A percentile compares a stretch with the other conserved stretches of the same genome.
Conservation (phyloP, 306 rosid genomes). For the Carpinus fangiana region DNA sequence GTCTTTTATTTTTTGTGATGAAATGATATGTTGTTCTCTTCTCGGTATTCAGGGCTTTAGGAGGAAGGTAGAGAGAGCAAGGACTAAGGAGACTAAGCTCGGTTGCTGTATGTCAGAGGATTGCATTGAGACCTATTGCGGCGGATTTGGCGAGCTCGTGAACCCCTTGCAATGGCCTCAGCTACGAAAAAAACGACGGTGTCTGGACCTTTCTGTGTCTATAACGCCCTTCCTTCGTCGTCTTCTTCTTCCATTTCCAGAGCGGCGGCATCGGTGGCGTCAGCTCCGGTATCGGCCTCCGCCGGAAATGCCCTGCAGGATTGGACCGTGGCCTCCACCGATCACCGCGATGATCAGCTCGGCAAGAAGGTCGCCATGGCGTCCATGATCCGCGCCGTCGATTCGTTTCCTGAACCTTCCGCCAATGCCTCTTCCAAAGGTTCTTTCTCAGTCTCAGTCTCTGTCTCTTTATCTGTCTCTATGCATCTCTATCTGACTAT, state of each 20-base stretch:
- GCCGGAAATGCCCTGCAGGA: slow-evolving; percentile 48
- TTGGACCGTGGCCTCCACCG: slow-evolving; percentile 38
- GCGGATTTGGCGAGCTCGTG: slow-evolving; percentile 65
- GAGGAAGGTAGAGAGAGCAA: slow-evolving; percentile 25
- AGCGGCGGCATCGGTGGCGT: slow-evolving; percentile 21
- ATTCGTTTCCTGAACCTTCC: slow-evolving; percentile 59
- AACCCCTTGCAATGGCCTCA: slow-evolving; percentile 93
- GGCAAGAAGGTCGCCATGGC: slow-evolving; percentile 50
- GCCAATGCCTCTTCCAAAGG: slow-evolving; percentile 67
- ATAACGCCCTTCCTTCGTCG: not conserved
- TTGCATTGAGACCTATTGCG: slow-evolving; percentile 48
- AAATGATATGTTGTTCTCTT: no score
- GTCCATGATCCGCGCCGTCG: slow-evolving; percentile 49
- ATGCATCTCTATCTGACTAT: not conserved
- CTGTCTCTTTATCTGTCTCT: not conserved
- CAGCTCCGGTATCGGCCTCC: slow-evolving; percentile 19
- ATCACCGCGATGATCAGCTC: slow-evolving; percentile 48
- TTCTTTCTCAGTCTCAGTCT: slow-evolving; percentile 4
- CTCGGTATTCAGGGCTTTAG: not conserved
- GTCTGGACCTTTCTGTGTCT: slow-evolving; percentile 32
- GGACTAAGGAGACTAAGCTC: slow-evolving; percentile 1
- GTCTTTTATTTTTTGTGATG: no score
- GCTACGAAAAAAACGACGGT: slow-evolving; percentile 87
- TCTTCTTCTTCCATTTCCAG: slow-evolving; percentile 32
- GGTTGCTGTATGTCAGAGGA: slow-evolving; percentile 76